Evolutionary conservation across 2,329 filamentous ascomycete species (phyloP).

Genomic region (Tothia fuscella): DNA sequence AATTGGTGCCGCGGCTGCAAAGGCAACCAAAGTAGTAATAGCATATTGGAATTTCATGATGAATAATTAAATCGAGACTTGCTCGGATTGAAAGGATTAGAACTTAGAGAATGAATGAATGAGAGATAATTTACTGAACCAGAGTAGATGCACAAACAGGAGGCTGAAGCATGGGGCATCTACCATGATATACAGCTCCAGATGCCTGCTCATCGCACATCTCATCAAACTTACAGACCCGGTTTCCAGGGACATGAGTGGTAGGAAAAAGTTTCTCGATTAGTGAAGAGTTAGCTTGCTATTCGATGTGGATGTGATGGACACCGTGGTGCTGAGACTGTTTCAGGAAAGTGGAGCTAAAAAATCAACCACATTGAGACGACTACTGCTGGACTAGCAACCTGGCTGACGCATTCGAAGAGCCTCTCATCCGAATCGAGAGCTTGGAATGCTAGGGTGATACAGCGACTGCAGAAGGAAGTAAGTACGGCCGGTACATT

Average conservation of each 20-base stretch:
- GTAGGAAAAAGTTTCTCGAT: not conserved
- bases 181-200: not conserved
- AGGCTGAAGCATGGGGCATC: not conserved
- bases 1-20: conserved; percentile 1
- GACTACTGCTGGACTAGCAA: not conserved
- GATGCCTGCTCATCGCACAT: not conserved
- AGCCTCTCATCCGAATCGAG: not conserved
- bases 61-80: conserved; percentile 2
- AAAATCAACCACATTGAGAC: not conserved
- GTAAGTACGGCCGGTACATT: not conserved
- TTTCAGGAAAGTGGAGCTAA: not conserved
- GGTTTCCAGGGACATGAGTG: not conserved
- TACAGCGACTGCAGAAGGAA: not conserved
- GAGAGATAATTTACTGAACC: not conserved
- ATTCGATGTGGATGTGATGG: not conserved
- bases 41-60: conserved; percentile 6
- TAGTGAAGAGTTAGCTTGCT: not conserved
- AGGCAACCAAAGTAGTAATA: conserved; percentile 1
- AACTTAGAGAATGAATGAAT: not conserved
- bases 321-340: not conserved
- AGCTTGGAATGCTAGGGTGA: not conserved
- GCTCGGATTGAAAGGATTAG: not conserved
- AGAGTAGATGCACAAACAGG: not conserved
- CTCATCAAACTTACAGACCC: not conserved
- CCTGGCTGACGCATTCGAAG: conserved; percentile 1